Evolutionary conservation across 352 stramenopile genomes (phyloP).

Genomic region (Phytophthora constricta): DNA sequence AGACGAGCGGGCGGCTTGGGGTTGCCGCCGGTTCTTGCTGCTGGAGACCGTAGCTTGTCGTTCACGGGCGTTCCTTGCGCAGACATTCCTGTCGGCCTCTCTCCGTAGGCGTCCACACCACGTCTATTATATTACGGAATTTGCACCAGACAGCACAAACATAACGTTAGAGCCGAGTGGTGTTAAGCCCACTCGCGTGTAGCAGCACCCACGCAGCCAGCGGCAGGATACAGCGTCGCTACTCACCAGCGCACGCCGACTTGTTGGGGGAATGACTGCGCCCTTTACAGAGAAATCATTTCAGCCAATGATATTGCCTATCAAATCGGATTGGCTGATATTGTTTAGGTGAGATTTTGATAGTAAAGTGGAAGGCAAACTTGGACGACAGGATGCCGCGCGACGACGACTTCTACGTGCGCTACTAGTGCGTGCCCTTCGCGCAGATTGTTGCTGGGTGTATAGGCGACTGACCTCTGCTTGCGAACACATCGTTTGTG

Average conservation of each 20-base stretch:
- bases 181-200: too few relatives aligned
- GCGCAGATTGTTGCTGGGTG: neutral
- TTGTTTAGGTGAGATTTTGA: slow-evolving; percentile 9
- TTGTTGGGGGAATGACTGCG: neutral
- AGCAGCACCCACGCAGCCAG: neutral
- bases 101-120: too few relatives aligned
- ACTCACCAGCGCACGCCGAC: neutral
- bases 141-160: too few relatives aligned
- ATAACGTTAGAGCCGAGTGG: too few relatives aligned
- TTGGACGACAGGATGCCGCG: slow-evolving; percentile 53
- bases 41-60: slow-evolving; percentile 42
- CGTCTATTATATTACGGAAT: too few relatives aligned
- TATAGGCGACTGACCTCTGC: neutral
- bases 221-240: neutral
- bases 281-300: neutral
- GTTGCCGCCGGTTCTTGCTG: slow-evolving; percentile 40
- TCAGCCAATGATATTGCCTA: slow-evolving; percentile 4
- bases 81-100: slow-evolving; percentile 34
- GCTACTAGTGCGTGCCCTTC: slow-evolving; percentile 79
- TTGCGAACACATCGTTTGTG: slow-evolving; percentile 1
- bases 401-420: slow-evolving; percentile 87
- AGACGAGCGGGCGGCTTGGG: slow-evolving; percentile 52
- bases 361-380: too few relatives aligned
- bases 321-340: slow-evolving; percentile 56
- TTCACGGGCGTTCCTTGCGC: slow-evolving; percentile 38